phyloP scores from a whole-genome alignment of 495 filamentous ascomycete species.

The Hapsidospora chrysogenum region DNA sequence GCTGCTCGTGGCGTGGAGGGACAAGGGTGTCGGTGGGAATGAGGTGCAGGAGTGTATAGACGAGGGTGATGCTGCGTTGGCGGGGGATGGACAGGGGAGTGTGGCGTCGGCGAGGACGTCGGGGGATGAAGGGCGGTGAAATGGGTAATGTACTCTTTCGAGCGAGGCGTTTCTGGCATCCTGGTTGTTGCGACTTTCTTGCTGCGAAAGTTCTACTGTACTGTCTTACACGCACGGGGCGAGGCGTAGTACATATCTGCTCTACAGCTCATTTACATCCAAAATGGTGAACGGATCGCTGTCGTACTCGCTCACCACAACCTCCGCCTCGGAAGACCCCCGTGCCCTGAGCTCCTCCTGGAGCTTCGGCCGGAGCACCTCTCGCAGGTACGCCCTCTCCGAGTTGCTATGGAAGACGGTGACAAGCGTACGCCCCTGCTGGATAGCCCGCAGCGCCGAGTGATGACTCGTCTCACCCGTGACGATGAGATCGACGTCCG shows the following conservation, averaged over 20 bases:
- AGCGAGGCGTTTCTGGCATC: too few species aligned
- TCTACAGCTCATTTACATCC: conserved; percentile 11
- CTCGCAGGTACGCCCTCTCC: conserved; percentile 62
- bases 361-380: conserved; percentile 52
- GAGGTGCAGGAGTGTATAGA: conserved; percentile 31
- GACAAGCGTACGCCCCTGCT: conserved; percentile 74
- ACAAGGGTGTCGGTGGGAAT: conserved; percentile 29
- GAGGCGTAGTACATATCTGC: too few species aligned
- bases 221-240: neutral
- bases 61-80: conserved; percentile 31
- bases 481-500: conserved; percentile 59
- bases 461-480: conserved; percentile 93
- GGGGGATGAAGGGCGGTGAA: neutral
- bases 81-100: too few species aligned
- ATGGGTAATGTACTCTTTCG: too few species aligned
- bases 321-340: conserved; percentile 30
- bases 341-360: conserved; percentile 33
- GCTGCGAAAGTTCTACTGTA: too few species aligned
- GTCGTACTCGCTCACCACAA: conserved; percentile 64
- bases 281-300: conserved; percentile 45
- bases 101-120: neutral
- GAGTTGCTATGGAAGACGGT: conserved; percentile 84
- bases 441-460: conserved; percentile 68
- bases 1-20: conserved; percentile 32
- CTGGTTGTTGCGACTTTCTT: too few species aligned